phyloP scores from a whole-genome alignment of 768 basidiomycete genomes.

The Pulveroboletus ravenelii region DNA sequence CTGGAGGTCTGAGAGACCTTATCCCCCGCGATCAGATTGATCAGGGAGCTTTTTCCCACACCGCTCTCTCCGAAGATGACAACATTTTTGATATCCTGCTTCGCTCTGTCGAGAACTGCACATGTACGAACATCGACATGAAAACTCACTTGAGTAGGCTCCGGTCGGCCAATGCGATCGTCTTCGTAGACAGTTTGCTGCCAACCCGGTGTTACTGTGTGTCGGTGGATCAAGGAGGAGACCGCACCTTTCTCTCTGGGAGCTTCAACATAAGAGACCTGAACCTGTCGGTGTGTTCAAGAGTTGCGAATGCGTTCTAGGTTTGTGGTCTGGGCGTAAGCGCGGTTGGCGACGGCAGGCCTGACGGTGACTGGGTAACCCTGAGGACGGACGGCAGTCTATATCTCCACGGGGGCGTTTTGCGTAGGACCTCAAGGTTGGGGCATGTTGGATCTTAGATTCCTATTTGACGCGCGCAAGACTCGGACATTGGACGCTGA shows the following conservation, averaged over 20 bases:
- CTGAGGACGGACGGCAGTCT: slow-evolving; percentile 3
- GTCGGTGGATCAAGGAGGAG: neutral
- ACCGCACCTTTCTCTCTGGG: slow-evolving; percentile 11
- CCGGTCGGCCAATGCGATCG: neutral
- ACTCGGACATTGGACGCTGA: neutral
- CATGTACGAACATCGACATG: neutral
- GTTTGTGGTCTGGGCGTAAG: neutral
- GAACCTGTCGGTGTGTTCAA: neutral
- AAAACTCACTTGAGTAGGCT: slow-evolving; percentile 10
- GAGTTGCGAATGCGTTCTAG: slow-evolving; percentile 2
- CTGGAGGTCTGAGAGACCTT: slow-evolving; percentile 29
- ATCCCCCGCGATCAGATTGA: slow-evolving; percentile 36
- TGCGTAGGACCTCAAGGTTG: slow-evolving; percentile 11
- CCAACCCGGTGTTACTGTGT: slow-evolving; percentile 9
- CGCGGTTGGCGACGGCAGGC: neutral
- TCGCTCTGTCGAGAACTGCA: neutral
- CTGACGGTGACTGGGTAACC: slow-evolving; percentile 1
- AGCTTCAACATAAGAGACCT: neutral
- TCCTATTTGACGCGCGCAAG: slow-evolving; percentile 13
- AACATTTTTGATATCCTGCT: slow-evolving; percentile 29
- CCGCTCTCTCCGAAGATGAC: slow-evolving; percentile 42
- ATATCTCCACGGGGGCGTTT: slow-evolving; percentile 11
- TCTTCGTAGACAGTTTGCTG: slow-evolving; percentile 7
- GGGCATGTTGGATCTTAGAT: slow-evolving; percentile 5
- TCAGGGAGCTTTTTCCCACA: slow-evolving; percentile 41